These are phyloP conservation scores for Podospora tetraspora DNA, from an alignment of 495 filamentous ascomycete genomes.

Conservation along the genomic window DNA sequence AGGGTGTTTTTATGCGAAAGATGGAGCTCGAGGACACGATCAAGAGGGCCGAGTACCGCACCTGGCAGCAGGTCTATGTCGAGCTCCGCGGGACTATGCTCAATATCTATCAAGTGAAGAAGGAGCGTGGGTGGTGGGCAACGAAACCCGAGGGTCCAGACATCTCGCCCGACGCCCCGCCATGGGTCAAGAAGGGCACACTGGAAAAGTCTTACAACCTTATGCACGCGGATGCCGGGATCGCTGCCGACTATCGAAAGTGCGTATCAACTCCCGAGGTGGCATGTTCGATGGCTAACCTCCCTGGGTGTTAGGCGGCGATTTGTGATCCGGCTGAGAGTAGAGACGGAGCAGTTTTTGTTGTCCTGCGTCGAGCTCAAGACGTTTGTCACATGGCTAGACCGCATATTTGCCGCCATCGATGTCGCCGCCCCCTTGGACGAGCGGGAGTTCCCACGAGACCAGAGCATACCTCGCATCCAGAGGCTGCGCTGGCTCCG, in stretches of 20 bases:
- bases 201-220: conserved; percentile 55
- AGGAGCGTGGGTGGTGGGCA: conserved; percentile 36
- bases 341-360: conserved; percentile 61
- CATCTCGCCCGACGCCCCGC: conserved; percentile 38
- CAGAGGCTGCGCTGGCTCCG: conserved; percentile 37
- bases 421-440: conserved; percentile 57
- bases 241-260: conserved; percentile 60
- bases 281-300: not conserved
- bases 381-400: conserved; percentile 51
- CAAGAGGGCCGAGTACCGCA: conserved; percentile 45
- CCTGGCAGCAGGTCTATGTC: conserved; percentile 53
- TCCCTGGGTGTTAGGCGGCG: conserved; percentile 37
- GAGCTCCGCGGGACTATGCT: conserved; percentile 57
- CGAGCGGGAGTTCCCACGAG: conserved; percentile 54
- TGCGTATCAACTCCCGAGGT: conserved; percentile 26
- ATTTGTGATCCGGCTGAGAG: conserved; percentile 56
- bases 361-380: conserved; percentile 50
- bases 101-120: conserved; percentile 50
- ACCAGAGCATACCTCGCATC: conserved; percentile 48
- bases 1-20: conserved; percentile 51
- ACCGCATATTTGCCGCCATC: conserved; percentile 62
- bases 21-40: conserved; percentile 55
- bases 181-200: conserved; percentile 38
- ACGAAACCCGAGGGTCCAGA: conserved; percentile 28
- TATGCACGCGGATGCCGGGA: conserved; percentile 60